phyloP scores from a whole-genome alignment of 768 basidiomycete species.

The Phylloporus sp. region DNA sequence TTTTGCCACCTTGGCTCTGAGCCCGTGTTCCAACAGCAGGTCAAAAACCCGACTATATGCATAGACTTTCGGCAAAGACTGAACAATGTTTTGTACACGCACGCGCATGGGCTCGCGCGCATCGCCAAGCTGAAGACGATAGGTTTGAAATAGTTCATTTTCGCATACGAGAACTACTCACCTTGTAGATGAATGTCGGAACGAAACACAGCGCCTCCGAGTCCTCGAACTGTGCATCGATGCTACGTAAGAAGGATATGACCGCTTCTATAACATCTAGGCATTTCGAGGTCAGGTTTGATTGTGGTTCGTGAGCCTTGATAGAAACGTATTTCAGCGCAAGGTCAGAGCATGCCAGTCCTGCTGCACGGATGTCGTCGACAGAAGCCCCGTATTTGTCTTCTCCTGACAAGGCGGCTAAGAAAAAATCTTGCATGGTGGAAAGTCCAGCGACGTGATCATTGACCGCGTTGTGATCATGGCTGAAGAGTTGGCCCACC shows the following conservation, averaged over 20 bases:
- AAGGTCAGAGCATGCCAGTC: slow-evolving; percentile 86
- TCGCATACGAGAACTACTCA: slow-evolving; percentile 25
- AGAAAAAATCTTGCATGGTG: slow-evolving; percentile 72
- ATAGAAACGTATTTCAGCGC: slow-evolving; percentile 92
- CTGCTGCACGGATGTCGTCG: slow-evolving; percentile 55
- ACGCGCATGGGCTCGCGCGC: slow-evolving; percentile 75
- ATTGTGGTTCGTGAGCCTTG: slow-evolving; percentile 85
- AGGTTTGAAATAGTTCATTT: background rate
- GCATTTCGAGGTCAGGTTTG: slow-evolving; percentile 83
- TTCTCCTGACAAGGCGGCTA: slow-evolving; percentile 51
- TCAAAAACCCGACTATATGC: slow-evolving; percentile 92
- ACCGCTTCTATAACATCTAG: slow-evolving; percentile 83
- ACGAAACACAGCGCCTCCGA: slow-evolving; percentile 84
- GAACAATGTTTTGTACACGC: slow-evolving; percentile 82
- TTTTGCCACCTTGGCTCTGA: slow-evolving; percentile 88
- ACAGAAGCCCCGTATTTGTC: slow-evolving; percentile 44
- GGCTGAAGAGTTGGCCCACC: slow-evolving; percentile 79
- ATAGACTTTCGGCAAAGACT: slow-evolving; percentile 83
- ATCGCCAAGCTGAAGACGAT: slow-evolving; percentile 75
- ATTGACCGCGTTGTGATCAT: slow-evolving; percentile 92
- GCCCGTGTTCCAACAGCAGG: slow-evolving; percentile 80
- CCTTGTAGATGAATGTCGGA: slow-evolving; percentile 88
- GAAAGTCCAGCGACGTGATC: slow-evolving; percentile 82
- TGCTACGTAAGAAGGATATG: slow-evolving; percentile 65
- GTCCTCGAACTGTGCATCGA: slow-evolving; percentile 79